A percentile compares a stretch with the other conserved stretches of the same genome.
Evolutionary conservation across 1,284 basidiomycete species (phyloP).

Genomic region (Moesziomyces sp.): DNA sequence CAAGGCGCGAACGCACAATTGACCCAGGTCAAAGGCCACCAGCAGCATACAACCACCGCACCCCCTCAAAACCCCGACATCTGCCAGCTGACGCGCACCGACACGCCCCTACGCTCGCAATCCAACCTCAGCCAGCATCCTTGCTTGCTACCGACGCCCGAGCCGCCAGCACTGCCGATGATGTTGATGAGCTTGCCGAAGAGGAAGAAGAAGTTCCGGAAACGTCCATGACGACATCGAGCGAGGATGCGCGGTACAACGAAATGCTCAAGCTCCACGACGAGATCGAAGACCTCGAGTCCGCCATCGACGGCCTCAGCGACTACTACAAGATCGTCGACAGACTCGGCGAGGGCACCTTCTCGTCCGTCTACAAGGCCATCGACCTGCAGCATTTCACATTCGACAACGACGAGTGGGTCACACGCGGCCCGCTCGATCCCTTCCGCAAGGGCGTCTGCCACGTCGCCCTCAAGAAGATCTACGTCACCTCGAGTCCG

Average conservation of each 20-base stretch:
- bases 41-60: background rate
- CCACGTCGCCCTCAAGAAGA: slow-evolving; percentile 94
- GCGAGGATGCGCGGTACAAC: slow-evolving; percentile 27
- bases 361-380: slow-evolving; percentile 98
- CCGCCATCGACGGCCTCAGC: slow-evolving; percentile 76
- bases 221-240: slow-evolving; percentile 27
- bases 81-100: background rate
- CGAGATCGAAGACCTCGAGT: slow-evolving; percentile 74
- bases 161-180: slow-evolving; percentile 15
- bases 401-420: slow-evolving; percentile 85
- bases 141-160: background rate
- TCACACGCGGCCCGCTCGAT: slow-evolving; percentile 35
- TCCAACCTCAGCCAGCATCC: background rate
- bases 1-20: background rate
- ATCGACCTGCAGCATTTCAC: slow-evolving; percentile 80
- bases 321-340: slow-evolving; percentile 84
- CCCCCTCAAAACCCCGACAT: background rate
- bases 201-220: slow-evolving; percentile 18
- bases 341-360: slow-evolving; percentile 92
- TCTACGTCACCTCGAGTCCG: slow-evolving; percentile 94
- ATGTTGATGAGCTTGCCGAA: slow-evolving; percentile 20
- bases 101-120: background rate
- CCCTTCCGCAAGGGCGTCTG: slow-evolving; percentile 66
- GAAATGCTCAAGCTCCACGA: slow-evolving; percentile 54
- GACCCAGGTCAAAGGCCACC: background rate